phyloP scores from a whole-genome alignment of 352 stramenopile genomes.

The Pythium folliculosum region DNA sequence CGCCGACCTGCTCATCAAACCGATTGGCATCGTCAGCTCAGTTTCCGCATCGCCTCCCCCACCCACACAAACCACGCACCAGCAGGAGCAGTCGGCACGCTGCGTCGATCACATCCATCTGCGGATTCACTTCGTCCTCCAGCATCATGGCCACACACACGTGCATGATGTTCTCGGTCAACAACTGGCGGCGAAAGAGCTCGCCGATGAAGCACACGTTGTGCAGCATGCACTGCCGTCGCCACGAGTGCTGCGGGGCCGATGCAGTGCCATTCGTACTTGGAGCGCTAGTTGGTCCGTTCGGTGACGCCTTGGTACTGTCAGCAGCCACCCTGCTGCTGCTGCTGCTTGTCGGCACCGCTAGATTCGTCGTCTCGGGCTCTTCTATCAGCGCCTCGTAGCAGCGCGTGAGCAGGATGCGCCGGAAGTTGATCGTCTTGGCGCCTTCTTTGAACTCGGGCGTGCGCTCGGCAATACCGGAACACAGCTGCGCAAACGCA shows the following conservation, averaged over 20 bases:
- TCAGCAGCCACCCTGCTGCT: neutral
- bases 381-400: slow-evolving; percentile 84
- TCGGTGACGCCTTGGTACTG: neutral
- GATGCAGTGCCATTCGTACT: neutral
- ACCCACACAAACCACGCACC: slow-evolving; percentile 31
- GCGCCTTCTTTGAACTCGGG: slow-evolving; percentile 85
- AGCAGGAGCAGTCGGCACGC: slow-evolving; percentile 63
- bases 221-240: slow-evolving; percentile 72
- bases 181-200: slow-evolving; percentile 73
- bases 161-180: slow-evolving; percentile 87
- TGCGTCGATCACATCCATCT: slow-evolving; percentile 66
- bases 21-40: neutral
- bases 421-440: slow-evolving; percentile 83
- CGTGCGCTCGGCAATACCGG: slow-evolving; percentile 61
- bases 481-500: slow-evolving; percentile 61
- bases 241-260: slow-evolving; percentile 59
- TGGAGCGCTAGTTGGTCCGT: slow-evolving; percentile 25
- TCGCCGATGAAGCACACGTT: slow-evolving; percentile 78
- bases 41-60: neutral
- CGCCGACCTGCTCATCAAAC: slow-evolving; percentile 56
- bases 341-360: neutral
- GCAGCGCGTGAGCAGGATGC: slow-evolving; percentile 75
- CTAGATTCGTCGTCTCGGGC: slow-evolving; percentile 34
- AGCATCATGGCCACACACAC: slow-evolving; percentile 86
- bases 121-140: slow-evolving; percentile 64